Conservation (phyloP, 2,329 filamentous ascomycete genomes). For the Colletotrichum nymphaeae region DNA sequence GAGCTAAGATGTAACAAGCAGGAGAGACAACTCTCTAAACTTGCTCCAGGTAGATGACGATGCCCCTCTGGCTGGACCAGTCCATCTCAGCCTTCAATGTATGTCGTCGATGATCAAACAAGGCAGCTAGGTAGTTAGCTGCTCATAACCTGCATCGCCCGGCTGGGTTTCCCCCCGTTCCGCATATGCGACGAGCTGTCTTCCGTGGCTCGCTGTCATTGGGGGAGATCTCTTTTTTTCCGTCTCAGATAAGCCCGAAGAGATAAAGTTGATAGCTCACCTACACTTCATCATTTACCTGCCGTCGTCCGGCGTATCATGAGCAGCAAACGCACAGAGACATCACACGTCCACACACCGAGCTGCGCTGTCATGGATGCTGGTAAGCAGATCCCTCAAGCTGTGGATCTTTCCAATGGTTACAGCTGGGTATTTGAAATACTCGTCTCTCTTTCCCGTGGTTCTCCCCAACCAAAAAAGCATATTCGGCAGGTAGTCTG, state of each 20-base stretch:
- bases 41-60: neutral
- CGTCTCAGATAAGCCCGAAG: slow-evolving; percentile 6
- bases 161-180: neutral
- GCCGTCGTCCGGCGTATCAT: neutral
- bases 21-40: neutral
- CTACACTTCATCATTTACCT: neutral
- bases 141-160: neutral
- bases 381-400: neutral
- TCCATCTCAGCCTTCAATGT: slow-evolving; percentile 16
- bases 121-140: neutral
- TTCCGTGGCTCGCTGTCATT: slow-evolving; percentile 18
- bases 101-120: slow-evolving; percentile 21
- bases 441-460: neutral
- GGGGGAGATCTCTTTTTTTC: neutral
- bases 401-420: neutral
- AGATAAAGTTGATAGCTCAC: neutral
- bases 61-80: neutral
- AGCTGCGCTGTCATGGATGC: slow-evolving; percentile 11
- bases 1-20: neutral
- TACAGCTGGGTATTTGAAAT: slow-evolving; percentile 26
- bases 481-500: slow-evolving; percentile 10
- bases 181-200: neutral
- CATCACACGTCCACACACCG: neutral
- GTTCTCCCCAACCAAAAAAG: neutral
- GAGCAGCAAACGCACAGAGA: neutral